A percentile compares a stretch with the other conserved stretches of the same genome.
Conservation (phyloP, 2,329 filamentous ascomycete genomes). For the Arthroderma sp. region DNA sequence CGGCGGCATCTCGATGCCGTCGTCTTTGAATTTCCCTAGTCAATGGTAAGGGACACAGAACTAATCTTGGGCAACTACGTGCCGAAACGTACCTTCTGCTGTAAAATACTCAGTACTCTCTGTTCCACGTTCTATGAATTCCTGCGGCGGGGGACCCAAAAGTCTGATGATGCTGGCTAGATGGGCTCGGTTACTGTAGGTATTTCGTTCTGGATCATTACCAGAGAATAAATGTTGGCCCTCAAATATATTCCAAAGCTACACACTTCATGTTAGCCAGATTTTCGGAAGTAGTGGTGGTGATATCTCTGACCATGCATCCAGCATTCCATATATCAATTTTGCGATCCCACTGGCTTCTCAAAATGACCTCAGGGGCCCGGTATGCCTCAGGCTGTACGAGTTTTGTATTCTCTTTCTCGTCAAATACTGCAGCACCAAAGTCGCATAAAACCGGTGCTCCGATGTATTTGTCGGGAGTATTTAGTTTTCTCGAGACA, state of each 20-base stretch:
- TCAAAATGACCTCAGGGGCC: slow-evolving; percentile 35
- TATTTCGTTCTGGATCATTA: slow-evolving; percentile 25
- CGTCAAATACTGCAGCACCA: slow-evolving; percentile 8
- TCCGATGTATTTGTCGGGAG: slow-evolving; percentile 13
- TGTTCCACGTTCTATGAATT: slow-evolving; percentile 22
- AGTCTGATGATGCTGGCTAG: slow-evolving; percentile 38
- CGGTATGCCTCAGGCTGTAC: slow-evolving; percentile 23
- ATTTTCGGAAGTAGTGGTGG: neutral
- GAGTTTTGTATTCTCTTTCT: slow-evolving; percentile 2
- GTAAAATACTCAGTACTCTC: slow-evolving; percentile 20
- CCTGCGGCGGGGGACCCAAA: slow-evolving; percentile 31
- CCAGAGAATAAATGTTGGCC: slow-evolving; percentile 33
- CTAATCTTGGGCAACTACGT: neutral
- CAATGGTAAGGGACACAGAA: neutral
- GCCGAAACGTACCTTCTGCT: slow-evolving; percentile 18
- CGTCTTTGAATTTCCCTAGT: slow-evolving; percentile 18
- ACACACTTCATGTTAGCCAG: neutral
- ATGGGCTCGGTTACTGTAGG: slow-evolving; percentile 34
- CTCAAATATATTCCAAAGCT: slow-evolving; percentile 41
- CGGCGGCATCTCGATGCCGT: slow-evolving; percentile 13
- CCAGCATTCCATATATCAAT: slow-evolving; percentile 43
- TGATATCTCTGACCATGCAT: slow-evolving; percentile 17
- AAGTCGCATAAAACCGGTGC: slow-evolving; percentile 19
- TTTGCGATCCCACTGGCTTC: slow-evolving; percentile 33
- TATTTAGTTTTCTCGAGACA: slow-evolving; percentile 13